A percentile compares a stretch with the other conserved stretches of the same genome.
Conservation (phyloP, 441 rosid genomes). For the Euphorbia celastroides region DNA sequence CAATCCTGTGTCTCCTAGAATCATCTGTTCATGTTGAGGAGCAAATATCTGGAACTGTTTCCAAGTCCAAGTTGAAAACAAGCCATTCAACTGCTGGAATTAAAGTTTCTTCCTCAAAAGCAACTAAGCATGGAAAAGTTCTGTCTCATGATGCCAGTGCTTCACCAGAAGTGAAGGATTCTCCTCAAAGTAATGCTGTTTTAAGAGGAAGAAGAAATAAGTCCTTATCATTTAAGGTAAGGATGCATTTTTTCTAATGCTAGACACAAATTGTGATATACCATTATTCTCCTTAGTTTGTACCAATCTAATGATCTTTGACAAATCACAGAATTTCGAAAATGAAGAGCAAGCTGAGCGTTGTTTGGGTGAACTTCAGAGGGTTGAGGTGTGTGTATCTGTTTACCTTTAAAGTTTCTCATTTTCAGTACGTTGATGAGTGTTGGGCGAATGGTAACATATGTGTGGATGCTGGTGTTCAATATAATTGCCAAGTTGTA, state of each 20-base stretch:
- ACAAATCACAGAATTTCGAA: constrained; percentile 46
- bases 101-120: constrained; percentile 32
- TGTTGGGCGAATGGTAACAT: neutral
- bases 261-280: neutral
- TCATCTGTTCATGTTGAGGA: constrained; percentile 63
- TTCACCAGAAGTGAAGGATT: constrained; percentile 42
- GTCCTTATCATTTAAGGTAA: constrained; percentile 53
- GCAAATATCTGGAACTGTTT: constrained; percentile 39
- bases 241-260: constrained; percentile 19
- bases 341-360: constrained; percentile 42
- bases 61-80: constrained; percentile 45
- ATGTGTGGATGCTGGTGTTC: neutral
- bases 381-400: constrained; percentile 44
- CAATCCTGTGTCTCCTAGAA: constrained; percentile 33
- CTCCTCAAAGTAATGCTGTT: constrained; percentile 35
- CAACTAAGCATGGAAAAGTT: constrained; percentile 38
- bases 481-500: neutral
- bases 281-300: constrained; percentile 21
- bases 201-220: constrained; percentile 53
- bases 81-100: constrained; percentile 40
- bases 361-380: constrained; percentile 39
- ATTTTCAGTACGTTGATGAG: constrained; percentile 1
- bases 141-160: constrained; percentile 24
- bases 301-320: constrained; percentile 29
- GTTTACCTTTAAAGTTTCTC: constrained; percentile 17